phyloP scores from a whole-genome alignment of 176 grass and related monocot species.

The Oryza glaberrima region DNA sequence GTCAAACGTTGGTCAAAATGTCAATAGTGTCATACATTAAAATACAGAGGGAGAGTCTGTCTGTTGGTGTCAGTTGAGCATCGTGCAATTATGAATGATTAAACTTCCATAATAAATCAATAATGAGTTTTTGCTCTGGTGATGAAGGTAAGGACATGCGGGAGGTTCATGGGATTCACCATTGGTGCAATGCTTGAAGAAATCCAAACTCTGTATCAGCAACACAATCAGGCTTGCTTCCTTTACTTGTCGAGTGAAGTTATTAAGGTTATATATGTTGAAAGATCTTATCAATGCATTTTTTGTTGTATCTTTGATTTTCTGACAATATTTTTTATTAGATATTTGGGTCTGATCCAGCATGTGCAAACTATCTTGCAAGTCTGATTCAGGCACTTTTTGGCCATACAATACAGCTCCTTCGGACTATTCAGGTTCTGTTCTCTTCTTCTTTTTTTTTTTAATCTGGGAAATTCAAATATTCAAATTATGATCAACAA shows the following conservation, averaged over 20 bases:
- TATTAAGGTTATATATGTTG: slow-evolving; percentile 75
- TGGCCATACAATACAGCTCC: slow-evolving; percentile 80
- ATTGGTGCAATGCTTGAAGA: slow-evolving; percentile 95
- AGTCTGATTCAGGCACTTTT: slow-evolving; percentile 88
- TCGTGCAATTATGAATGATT: slow-evolving; percentile 18
- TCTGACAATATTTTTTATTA: slow-evolving; percentile 48
- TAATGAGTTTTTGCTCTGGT: slow-evolving; percentile 36
- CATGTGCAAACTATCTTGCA: slow-evolving; percentile 76
- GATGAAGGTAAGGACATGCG: slow-evolving; percentile 89
- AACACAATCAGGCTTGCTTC: slow-evolving; percentile 95
- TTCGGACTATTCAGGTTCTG: slow-evolving; percentile 77
- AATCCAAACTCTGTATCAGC: slow-evolving; percentile 89
- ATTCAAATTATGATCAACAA: slow-evolving; percentile 23
- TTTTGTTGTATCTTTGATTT: neutral
- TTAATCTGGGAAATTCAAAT: slow-evolving; percentile 23
- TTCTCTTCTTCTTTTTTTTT: neutral
- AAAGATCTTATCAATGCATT: slow-evolving; percentile 5
- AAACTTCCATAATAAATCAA: slow-evolving; percentile 22
- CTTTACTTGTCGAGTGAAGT: slow-evolving; percentile 99
- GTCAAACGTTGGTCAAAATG: no score
- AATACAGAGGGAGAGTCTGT: neutral
- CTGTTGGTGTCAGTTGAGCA: neutral
- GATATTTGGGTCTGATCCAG: slow-evolving; percentile 96
- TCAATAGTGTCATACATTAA: no score
- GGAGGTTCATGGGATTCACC: slow-evolving; percentile 76